phyloP scores from a whole-genome alignment of 306 rosid genomes.

The Cicer chorassanicum region DNA sequence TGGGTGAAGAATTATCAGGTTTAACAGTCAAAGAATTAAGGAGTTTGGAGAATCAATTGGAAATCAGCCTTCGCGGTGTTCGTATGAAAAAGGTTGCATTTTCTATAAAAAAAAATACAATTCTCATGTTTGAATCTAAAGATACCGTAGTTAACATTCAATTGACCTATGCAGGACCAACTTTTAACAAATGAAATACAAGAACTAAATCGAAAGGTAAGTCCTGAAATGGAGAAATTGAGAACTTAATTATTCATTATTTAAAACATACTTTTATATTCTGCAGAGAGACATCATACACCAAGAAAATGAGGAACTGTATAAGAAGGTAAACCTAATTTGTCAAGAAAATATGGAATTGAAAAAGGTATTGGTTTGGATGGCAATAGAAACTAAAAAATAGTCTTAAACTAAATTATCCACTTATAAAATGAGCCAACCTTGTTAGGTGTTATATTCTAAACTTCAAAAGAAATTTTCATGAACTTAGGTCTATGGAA shows the following conservation, averaged over 20 bases:
- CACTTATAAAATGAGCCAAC: slow-evolving; percentile 26
- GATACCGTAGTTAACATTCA: slow-evolving; percentile 17
- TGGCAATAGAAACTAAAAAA: slow-evolving; percentile 42
- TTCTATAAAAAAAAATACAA: not conserved
- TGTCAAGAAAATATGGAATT: slow-evolving; percentile 71
- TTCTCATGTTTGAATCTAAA: slow-evolving; percentile 19
- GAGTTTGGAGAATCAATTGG: slow-evolving; percentile 76
- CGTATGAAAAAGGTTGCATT: slow-evolving; percentile 73
- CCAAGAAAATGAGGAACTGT: slow-evolving; percentile 74
- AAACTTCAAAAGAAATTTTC: slow-evolving; percentile 47
- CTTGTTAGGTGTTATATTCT: slow-evolving; percentile 45
- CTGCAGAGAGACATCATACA: slow-evolving; percentile 80
- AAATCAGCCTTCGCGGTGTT: slow-evolving; percentile 78
- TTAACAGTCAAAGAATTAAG: slow-evolving; percentile 70
- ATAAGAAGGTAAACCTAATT: slow-evolving; percentile 74
- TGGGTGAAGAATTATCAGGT: slow-evolving; percentile 92
- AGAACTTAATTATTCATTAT: slow-evolving; percentile 22
- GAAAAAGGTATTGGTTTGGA: slow-evolving; percentile 53
- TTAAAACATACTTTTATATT: slow-evolving; percentile 36
- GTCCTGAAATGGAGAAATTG: slow-evolving; percentile 44
- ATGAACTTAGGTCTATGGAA: slow-evolving; percentile 74
- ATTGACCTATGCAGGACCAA: slow-evolving; percentile 65
- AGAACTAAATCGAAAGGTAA: slow-evolving; percentile 85
- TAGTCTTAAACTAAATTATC: slow-evolving; percentile 28
- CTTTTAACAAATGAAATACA: slow-evolving; percentile 77